phyloP scores from a whole-genome alignment of 1,284 basidiomycete genomes.

The Moesziomyces aphidis region DNA sequence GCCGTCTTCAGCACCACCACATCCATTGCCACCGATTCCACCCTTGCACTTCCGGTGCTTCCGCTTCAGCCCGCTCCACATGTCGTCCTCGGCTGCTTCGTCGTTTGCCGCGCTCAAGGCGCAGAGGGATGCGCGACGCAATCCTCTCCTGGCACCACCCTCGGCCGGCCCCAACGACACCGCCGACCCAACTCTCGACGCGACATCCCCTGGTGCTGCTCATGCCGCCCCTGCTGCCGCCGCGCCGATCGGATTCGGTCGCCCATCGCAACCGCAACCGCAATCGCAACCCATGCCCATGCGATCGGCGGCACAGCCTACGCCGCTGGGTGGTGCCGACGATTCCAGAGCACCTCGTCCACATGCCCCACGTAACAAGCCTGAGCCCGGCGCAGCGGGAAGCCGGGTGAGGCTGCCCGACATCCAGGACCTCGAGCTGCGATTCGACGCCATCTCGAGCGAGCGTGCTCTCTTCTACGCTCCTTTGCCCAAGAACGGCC shows the following conservation, averaged over 20 bases:
- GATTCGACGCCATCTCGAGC: slow-evolving; percentile 32
- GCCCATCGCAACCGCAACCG: background rate
- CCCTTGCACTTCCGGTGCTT: too few species aligned
- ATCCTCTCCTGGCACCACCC: slow-evolving; percentile 11
- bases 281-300: slow-evolving; percentile 1
- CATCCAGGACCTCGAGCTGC: slow-evolving; percentile 41
- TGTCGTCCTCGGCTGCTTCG: slow-evolving; percentile 9
- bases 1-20: too few species aligned
- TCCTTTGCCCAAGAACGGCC: slow-evolving; percentile 37
- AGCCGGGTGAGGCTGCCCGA: slow-evolving; percentile 33
- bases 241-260: slow-evolving; percentile 8
- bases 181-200: background rate
- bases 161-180: background rate
- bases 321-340: background rate
- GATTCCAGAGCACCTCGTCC: slow-evolving; percentile 1
- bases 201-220: background rate
- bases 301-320: background rate
- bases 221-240: slow-evolving; percentile 5
- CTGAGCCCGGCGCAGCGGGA: slow-evolving; percentile 23
- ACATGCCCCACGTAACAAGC: slow-evolving; percentile 2
- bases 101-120: slow-evolving; percentile 45
- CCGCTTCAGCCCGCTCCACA: background rate
- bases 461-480: slow-evolving; percentile 44
- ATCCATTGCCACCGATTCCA: too few species aligned
- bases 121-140: slow-evolving; percentile 35